phyloP scores from a whole-genome alignment of 441 rosid species.

The Erodium moschatum region DNA sequence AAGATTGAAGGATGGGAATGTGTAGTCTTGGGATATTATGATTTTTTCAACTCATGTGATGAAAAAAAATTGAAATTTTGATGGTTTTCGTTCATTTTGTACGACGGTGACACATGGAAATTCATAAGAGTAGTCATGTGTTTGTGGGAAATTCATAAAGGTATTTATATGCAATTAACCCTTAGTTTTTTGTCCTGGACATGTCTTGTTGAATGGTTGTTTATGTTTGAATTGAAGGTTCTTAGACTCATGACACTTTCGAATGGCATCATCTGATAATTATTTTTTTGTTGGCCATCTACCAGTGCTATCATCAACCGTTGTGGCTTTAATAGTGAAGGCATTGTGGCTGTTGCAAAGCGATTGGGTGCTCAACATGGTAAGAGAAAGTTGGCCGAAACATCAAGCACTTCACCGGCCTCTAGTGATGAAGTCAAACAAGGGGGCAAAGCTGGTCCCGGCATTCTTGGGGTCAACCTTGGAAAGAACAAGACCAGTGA shows the following conservation, averaged over 20 bases:
- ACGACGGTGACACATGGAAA: too few relatives aligned
- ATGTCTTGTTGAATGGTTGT: not conserved
- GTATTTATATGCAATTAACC: too few relatives aligned
- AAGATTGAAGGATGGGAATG: too few relatives aligned
- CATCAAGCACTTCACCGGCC: slow-evolving; percentile 54
- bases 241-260: too few relatives aligned
- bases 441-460: slow-evolving; percentile 97
- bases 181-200: not conserved
- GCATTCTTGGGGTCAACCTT: slow-evolving; percentile 94
- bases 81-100: too few relatives aligned
- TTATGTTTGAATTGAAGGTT: not conserved
- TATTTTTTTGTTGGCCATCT: slow-evolving; percentile 15
- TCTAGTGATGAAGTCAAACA: slow-evolving; percentile 50
- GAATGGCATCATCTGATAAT: not conserved
- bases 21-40: too few relatives aligned
- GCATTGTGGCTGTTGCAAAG: slow-evolving; percentile 88
- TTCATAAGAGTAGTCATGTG: too few relatives aligned
- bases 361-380: slow-evolving; percentile 97
- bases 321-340: slow-evolving; percentile 95
- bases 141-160: too few relatives aligned
- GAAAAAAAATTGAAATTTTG: too few relatives aligned
- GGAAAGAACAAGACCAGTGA: slow-evolving; percentile 95
- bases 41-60: too few relatives aligned
- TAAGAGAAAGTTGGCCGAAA: slow-evolving; percentile 78
- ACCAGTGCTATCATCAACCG: slow-evolving; percentile 85